Percentiles rank a stretch among this genome's conserved stretches.
phyloP scores from a whole-genome alignment of 768 basidiomycete species.

The Leccinum rimulosum region DNA sequence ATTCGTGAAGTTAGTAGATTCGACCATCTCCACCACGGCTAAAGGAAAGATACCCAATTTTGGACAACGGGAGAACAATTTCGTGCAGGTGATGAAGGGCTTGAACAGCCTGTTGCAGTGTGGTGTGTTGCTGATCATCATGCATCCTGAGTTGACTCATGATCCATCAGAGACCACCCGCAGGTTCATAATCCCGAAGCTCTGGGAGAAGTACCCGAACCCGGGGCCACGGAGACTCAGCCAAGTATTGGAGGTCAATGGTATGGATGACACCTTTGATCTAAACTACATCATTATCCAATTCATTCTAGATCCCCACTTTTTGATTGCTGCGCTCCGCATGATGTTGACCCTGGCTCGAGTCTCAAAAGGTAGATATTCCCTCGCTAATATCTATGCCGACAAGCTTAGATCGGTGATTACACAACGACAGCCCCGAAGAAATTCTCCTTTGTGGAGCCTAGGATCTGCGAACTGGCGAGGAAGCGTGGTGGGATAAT shows the following conservation, averaged over 20 bases:
- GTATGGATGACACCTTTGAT: conserved; percentile 1
- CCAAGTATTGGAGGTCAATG: conserved; percentile 10
- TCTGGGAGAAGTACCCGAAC: neutral
- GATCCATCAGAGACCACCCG: conserved; percentile 9
- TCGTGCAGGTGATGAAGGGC: conserved; percentile 23
- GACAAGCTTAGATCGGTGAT: no score
- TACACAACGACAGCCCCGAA: no score
- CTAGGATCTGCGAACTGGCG: conserved; percentile 15
- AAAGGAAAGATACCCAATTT: neutral
- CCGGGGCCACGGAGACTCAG: conserved; percentile 4
- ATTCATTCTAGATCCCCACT: conserved; percentile 3
- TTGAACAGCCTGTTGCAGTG: conserved; percentile 16
- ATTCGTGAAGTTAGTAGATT: conserved; percentile 17
- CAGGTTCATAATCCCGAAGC: neutral
- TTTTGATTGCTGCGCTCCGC: conserved; percentile 17
- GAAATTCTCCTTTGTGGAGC: conserved; percentile 9
- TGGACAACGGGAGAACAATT: neutral
- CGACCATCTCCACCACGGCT: neutral
- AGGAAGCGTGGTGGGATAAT: conserved; percentile 4
- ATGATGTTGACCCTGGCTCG: conserved; percentile 17
- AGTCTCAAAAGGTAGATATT: conserved; percentile 12
- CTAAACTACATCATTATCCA: neutral
- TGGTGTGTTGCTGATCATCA: conserved; percentile 6
- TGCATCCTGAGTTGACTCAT: neutral
- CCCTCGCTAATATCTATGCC: no score